phyloP scores from a whole-genome alignment of 2,329 filamentous ascomycete genomes.

The Colletotrichum orchidophilum region DNA sequence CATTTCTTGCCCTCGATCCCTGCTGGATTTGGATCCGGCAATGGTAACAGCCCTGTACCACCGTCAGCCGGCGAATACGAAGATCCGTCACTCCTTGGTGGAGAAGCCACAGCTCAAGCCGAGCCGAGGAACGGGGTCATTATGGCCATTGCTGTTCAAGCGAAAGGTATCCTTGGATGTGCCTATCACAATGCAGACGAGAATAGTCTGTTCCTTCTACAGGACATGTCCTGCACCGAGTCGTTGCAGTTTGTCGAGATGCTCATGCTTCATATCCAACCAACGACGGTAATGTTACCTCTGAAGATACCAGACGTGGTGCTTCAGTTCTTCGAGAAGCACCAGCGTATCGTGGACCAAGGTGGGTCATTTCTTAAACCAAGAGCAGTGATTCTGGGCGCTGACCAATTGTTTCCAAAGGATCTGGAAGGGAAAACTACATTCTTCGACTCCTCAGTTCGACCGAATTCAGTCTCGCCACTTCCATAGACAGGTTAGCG shows the following conservation, averaged over 20 bases:
- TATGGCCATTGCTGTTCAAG: conserved; percentile 81
- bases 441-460: conserved; percentile 74
- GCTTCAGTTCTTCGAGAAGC: conserved; percentile 40
- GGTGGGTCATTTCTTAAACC: conserved; percentile 6
- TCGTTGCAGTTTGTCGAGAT: conserved; percentile 55
- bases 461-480: conserved; percentile 76
- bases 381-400: neutral
- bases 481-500: conserved; percentile 72
- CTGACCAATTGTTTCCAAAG: neutral
- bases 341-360: conserved; percentile 15
- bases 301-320: conserved; percentile 55
- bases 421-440: conserved; percentile 5
- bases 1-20: neutral
- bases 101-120: conserved; percentile 3
- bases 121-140: conserved; percentile 65
- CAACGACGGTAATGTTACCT: conserved; percentile 64
- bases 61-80: neutral
- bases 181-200: conserved; percentile 81
- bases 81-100: neutral
- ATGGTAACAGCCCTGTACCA: too few species aligned
- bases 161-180: conserved; percentile 80
- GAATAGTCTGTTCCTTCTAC: conserved; percentile 77
- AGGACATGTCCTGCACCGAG: conserved; percentile 60
- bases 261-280: conserved; percentile 62
- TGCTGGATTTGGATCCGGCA: neutral